Evolutionary conservation across 2,329 filamentous ascomycete species (phyloP).

Genomic region (Fusarium albidum): DNA sequence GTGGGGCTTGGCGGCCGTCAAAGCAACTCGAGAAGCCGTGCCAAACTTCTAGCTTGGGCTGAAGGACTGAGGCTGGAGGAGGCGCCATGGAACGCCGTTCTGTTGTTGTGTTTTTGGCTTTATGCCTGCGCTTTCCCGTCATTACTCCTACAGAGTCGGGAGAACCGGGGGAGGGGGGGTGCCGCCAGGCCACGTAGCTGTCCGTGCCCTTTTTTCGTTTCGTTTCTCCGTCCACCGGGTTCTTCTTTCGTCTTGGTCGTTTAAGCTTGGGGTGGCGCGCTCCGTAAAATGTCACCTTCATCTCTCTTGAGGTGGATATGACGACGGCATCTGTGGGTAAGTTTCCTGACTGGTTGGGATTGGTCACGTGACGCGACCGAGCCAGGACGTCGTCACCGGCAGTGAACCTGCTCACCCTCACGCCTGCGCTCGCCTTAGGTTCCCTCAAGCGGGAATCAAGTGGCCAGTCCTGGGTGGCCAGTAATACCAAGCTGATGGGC

Average conservation of each 20-base stretch:
- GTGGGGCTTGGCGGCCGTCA: conserved; percentile 25
- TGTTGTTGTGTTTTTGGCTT: conserved; percentile 9
- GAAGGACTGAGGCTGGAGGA: conserved; percentile 18
- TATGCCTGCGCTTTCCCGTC: conserved; percentile 2
- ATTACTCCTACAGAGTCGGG: conserved; percentile 5
- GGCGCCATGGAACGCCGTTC: conserved; percentile 5
- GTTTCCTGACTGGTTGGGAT: too few species aligned
- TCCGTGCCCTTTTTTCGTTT: conserved; percentile 3
- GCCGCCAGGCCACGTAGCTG: conserved; percentile 7
- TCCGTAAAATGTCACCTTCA: conserved; percentile 25
- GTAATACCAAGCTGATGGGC: too few species aligned
- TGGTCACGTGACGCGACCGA: too few species aligned
- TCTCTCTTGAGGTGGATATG: conserved; percentile 16
- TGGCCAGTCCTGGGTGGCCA: too few species aligned
- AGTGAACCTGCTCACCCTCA: too few species aligned
- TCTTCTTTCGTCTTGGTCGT: conserved; percentile 5
- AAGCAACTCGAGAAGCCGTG: conserved; percentile 38
- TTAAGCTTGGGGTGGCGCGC: conserved; percentile 12
- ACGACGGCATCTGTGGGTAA: conserved; percentile 21
- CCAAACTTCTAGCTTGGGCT: conserved; percentile 37
- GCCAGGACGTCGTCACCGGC: too few species aligned
- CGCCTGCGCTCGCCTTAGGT: too few species aligned
- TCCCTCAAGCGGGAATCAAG: too few species aligned
- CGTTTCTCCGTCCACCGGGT: conserved; percentile 10
- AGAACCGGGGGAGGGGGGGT: too few species aligned